Conservation (phyloP, 202 grass and related monocot species). For the Saccharum hybrid region DNA sequence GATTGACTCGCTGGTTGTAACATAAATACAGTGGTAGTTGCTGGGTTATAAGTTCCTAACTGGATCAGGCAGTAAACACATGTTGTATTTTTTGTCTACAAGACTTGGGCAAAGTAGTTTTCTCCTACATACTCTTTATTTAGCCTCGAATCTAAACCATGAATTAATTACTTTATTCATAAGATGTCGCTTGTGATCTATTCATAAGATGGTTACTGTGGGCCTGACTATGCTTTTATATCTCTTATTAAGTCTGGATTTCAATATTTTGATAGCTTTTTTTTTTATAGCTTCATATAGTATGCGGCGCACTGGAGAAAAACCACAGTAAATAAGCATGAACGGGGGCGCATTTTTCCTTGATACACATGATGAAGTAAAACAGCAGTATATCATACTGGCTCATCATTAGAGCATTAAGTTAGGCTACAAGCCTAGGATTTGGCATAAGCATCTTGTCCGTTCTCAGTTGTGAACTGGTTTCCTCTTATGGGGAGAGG, state of each 20-base stretch:
- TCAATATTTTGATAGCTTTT: conserved; percentile 26
- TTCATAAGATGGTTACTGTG: conserved; percentile 22
- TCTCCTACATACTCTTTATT: background rate
- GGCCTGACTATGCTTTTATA: background rate
- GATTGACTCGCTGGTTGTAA: background rate
- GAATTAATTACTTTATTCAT: background rate
- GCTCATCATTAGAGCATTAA: conserved; percentile 10
- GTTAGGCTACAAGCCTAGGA: conserved; percentile 32
- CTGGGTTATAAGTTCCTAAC: background rate
- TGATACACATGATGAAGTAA: background rate
- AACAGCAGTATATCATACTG: conserved; percentile 13
- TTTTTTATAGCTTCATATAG: background rate
- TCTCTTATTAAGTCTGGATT: background rate
- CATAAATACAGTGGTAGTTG: background rate
- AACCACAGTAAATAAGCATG: background rate
- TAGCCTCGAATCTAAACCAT: background rate
- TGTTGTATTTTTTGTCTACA: background rate
- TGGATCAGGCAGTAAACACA: background rate
- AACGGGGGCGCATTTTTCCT: background rate
- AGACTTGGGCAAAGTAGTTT: conserved; percentile 29
- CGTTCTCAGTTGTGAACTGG: conserved; percentile 51
- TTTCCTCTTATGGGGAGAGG: conserved; percentile 35
- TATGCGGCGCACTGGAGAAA: background rate
- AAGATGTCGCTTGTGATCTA: conserved; percentile 14
- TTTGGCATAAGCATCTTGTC: background rate